A percentile compares a stretch with the other conserved stretches of the same genome.
Evolutionary conservation across 257 asterid genomes (phyloP).

Genomic region (Solanum gandarillasii): DNA sequence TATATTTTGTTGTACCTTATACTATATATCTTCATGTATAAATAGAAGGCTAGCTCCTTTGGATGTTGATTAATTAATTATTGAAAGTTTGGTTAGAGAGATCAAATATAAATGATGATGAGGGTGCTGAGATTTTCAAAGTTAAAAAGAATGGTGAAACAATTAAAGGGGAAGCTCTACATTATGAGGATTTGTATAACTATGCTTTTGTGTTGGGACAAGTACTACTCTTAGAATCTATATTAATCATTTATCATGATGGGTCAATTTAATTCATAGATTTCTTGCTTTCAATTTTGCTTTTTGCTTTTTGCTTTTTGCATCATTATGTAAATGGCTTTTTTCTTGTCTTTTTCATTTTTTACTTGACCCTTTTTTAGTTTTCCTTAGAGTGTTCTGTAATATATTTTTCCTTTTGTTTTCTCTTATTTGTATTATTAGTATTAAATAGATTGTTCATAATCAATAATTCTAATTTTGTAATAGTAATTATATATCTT

Average conservation of each 20-base stretch:
- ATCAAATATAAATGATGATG: conserved; percentile 4
- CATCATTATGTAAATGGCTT: not conserved
- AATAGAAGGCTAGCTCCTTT: not conserved
- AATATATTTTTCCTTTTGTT: not conserved
- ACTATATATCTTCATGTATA: not conserved
- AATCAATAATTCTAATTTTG: not conserved
- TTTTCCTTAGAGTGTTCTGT: not conserved
- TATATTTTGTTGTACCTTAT: not conserved
- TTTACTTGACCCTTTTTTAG: not conserved
- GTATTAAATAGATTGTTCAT: not conserved
- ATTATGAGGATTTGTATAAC: conserved; percentile 26
- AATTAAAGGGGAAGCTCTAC: conserved; percentile 23
- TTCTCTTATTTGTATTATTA: not conserved
- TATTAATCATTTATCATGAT: not conserved
- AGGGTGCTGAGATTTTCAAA: conserved; percentile 5
- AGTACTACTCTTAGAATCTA: conserved; percentile 4
- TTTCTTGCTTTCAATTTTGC: not conserved
- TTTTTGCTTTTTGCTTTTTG: not conserved
- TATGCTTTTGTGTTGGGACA: conserved; percentile 25
- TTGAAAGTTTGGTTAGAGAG: not conserved
- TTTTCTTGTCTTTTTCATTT: not conserved
- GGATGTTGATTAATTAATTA: not conserved
- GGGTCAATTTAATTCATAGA: not conserved
- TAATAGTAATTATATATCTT: not conserved
- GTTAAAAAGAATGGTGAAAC: conserved; percentile 21